These are phyloP conservation scores for Claviceps pazoutovae DNA, from an alignment of 2,329 filamentous ascomycete genomes.

Conservation along the genomic window DNA sequence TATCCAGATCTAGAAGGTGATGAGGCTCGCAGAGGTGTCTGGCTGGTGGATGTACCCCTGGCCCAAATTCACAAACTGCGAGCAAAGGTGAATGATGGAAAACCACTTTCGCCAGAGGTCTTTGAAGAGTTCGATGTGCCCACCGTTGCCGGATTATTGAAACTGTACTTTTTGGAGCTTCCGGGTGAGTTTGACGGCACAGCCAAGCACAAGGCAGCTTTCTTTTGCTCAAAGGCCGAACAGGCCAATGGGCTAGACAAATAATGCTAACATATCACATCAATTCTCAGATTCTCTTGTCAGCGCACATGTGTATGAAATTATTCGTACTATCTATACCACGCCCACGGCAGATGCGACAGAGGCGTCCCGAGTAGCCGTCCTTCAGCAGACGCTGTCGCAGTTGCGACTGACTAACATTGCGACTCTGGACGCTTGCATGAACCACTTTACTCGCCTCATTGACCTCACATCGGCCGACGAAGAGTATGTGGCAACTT, in stretches of 20 bases:
- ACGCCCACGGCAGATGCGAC: constrained; percentile 63
- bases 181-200: constrained; percentile 49
- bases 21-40: constrained; percentile 80
- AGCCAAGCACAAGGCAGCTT: not conserved
- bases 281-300: constrained; percentile 76
- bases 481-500: constrained; percentile 62
- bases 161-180: constrained; percentile 87
- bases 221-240: too few relatives aligned
- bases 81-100: constrained; percentile 73
- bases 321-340: constrained; percentile 91
- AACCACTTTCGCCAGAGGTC: constrained; percentile 58
- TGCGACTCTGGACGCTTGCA: constrained; percentile 93
- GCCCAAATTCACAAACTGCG: constrained; percentile 74
- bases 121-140: constrained; percentile 86
- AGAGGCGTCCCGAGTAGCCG: constrained; percentile 68
- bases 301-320: constrained; percentile 96
- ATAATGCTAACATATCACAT: not conserved
- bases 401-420: constrained; percentile 94
- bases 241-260: not conserved
- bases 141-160: constrained; percentile 81
- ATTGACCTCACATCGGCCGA: constrained; percentile 95
- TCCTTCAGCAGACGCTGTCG: constrained; percentile 89
- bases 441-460: constrained; percentile 93
- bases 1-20: constrained; percentile 97
- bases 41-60: constrained; percentile 85